Evolutionary conservation across 768 basidiomycete genomes (phyloP), one percentile per base, ranked within the genome.

Genomic region (Xerocomus brunneocitrinus): DNA sequence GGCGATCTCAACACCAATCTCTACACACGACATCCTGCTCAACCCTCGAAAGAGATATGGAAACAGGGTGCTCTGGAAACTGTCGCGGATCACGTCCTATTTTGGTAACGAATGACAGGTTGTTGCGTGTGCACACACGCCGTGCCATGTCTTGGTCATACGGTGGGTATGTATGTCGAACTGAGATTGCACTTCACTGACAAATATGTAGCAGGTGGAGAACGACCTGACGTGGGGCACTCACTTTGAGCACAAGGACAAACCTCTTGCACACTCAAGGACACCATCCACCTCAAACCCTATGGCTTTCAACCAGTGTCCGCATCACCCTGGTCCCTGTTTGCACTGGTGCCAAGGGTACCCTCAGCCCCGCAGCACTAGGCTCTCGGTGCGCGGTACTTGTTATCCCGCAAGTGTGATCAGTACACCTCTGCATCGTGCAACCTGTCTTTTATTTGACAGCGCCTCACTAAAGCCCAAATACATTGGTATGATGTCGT

Each of bases 1-100:
- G 7, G 41, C 48, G 49, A 58, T 61, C 52, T 53, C 31, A 3
- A 50, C 28, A 57, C 36, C n/a, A 24, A 49, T 58, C 49, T 51
- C 49, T 32, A 24, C 32, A n/a, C 25, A 7, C 13, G 46, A 47
- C 16, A n/a, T 31, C 10, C 25, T 30, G 4, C 30, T 46, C 6
- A 22, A n/a, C 52, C 42, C 47, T 46, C 41, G 28, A 39, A 50
- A 34, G 19, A 28, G 14, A 44, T 13, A 14, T 47, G 34, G 47
- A 62, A 53, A 54, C 55, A 54, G 62, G 63, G n/a, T 35, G 40
- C 35, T 51, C 38, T 59, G 25, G 8, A 7, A 27, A 25, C 25
- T 59, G 50, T 53, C 41, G 8, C 54, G 44, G 10, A 3, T 39
- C 38, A n/a, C 16, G 39, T 24, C 39, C 39, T 40, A 14, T 53